These are phyloP conservation scores for Typha latifolia DNA, from an alignment of 176 grass and related monocot genomes.

Conservation along the genomic window DNA sequence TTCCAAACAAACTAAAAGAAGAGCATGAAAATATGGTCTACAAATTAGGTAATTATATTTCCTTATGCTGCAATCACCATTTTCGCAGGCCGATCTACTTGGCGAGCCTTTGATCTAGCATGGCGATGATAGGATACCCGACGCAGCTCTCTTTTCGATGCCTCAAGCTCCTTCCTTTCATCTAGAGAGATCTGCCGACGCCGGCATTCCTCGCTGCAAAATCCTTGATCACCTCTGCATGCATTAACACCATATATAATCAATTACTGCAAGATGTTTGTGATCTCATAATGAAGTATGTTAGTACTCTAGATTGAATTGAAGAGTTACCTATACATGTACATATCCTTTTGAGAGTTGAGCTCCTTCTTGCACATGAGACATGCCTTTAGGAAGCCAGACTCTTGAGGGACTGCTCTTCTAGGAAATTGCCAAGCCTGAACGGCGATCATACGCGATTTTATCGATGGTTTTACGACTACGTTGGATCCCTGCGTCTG, in stretches of 20 bases:
- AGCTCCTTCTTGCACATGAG: constrained; percentile 51
- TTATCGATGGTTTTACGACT: constrained; percentile 35
- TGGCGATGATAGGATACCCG: constrained; percentile 15
- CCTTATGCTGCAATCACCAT: constrained; percentile 23
- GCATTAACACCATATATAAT: background rate
- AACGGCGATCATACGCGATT: background rate
- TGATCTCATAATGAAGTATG: background rate
- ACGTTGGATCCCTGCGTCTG: constrained; percentile 10
- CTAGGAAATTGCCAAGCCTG: background rate
- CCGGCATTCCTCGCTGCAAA: constrained; percentile 65
- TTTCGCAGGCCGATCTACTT: constrained; percentile 16
- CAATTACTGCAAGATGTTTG: background rate
- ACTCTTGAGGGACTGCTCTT: background rate
- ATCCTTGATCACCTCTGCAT: constrained; percentile 56
- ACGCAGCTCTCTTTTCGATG: constrained; percentile 17
- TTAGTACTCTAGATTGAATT: background rate
- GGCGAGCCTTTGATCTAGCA: constrained; percentile 13
- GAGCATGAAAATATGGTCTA: too few species aligned
- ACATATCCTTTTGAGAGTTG: constrained; percentile 41
- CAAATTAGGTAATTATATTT: background rate
- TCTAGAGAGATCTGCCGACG: constrained; percentile 36
- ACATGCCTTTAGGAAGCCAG: constrained; percentile 38
- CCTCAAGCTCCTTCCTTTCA: constrained; percentile 28
- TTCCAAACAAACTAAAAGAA: too few species aligned
- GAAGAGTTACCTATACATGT: constrained; percentile 43